These are phyloP conservation scores for Krasilnikovozyma curviuscula DNA, from an alignment of 768 basidiomycete species.

Conservation along the genomic window DNA sequence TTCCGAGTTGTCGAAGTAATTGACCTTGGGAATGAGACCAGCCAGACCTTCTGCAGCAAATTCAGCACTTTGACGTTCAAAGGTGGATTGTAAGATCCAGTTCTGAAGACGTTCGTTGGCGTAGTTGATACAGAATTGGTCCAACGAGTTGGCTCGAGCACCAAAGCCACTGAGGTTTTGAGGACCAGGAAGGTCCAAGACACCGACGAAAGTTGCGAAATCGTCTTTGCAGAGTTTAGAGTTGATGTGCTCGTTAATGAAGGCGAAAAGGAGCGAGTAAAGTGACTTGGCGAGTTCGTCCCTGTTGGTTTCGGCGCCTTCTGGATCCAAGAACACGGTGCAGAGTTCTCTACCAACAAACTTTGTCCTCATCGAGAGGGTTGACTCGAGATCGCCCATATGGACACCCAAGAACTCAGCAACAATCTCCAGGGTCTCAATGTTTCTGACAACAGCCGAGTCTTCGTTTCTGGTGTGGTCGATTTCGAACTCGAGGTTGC, in stretches of 20 bases:
- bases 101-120: slow-evolving; percentile 79
- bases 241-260: slow-evolving; percentile 92
- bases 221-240: slow-evolving; percentile 86
- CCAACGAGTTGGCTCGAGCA: slow-evolving; percentile 63
- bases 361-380: slow-evolving; percentile 78
- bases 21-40: slow-evolving; percentile 44
- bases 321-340: slow-evolving; percentile 85
- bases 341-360: slow-evolving; percentile 91
- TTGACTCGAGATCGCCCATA: slow-evolving; percentile 47
- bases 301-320: slow-evolving; percentile 77
- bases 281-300: slow-evolving; percentile 86
- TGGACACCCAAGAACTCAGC: slow-evolving; percentile 81
- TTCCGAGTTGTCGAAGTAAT: slow-evolving; percentile 80
- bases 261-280: slow-evolving; percentile 83
- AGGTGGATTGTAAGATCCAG: slow-evolving; percentile 59
- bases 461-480: slow-evolving; percentile 73
- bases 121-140: slow-evolving; percentile 92
- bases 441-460: slow-evolving; percentile 76
- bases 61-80: slow-evolving; percentile 63
- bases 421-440: slow-evolving; percentile 58
- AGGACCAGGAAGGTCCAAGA: slow-evolving; percentile 82
- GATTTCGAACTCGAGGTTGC: slow-evolving; percentile 78
- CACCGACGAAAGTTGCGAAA: slow-evolving; percentile 59
- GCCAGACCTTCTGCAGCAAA: slow-evolving; percentile 66
- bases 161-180: slow-evolving; percentile 53